phyloP scores from a whole-genome alignment of 1,284 basidiomycete species.

The Fomes fomentarius region DNA sequence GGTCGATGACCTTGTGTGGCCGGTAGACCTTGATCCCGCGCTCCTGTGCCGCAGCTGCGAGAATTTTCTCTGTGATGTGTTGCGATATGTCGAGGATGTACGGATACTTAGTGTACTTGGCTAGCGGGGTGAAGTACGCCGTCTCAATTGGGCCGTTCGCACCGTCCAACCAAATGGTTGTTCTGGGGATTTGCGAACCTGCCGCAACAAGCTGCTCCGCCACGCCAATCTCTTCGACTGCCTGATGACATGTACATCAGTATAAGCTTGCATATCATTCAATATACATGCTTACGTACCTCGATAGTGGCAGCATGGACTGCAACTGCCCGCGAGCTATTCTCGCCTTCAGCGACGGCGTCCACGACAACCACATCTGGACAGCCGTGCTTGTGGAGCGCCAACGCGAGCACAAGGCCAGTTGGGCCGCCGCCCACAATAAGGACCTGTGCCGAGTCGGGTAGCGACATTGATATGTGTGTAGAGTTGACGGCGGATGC shows the following conservation, averaged over 20 bases:
- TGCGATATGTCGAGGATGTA: constrained; percentile 51
- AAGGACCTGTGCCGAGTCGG: constrained; percentile 38
- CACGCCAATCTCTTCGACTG: constrained; percentile 49
- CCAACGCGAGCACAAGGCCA: constrained; percentile 46
- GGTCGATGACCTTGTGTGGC: constrained; percentile 39
- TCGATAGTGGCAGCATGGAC: constrained; percentile 37
- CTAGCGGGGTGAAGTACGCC: constrained; percentile 36
- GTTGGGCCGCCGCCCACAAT: constrained; percentile 53
- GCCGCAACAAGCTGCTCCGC: constrained; percentile 42
- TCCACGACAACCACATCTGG: constrained; percentile 54
- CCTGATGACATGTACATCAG: too few species aligned
- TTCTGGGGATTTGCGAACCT: constrained; percentile 38
- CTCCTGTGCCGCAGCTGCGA: constrained; percentile 40
- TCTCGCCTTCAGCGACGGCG: constrained; percentile 30
- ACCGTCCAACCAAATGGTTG: constrained; percentile 38
- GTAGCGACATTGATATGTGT: constrained; percentile 32
- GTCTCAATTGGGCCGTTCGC: constrained; percentile 26
- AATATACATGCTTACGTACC: constrained; percentile 22
- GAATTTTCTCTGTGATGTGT: constrained; percentile 46
- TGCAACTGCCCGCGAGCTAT: constrained; percentile 34
- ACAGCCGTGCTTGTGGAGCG: constrained; percentile 45
- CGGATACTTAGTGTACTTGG: constrained; percentile 47
- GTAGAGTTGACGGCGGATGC: too few species aligned
- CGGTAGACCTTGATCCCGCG: constrained; percentile 38
- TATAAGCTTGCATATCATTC: too few species aligned